A percentile compares a stretch with the other conserved stretches of the same genome.
These are phyloP conservation scores for Neurospora sp. DNA, from an alignment of 495 filamentous ascomycete genomes.

Conservation along the genomic window DNA sequence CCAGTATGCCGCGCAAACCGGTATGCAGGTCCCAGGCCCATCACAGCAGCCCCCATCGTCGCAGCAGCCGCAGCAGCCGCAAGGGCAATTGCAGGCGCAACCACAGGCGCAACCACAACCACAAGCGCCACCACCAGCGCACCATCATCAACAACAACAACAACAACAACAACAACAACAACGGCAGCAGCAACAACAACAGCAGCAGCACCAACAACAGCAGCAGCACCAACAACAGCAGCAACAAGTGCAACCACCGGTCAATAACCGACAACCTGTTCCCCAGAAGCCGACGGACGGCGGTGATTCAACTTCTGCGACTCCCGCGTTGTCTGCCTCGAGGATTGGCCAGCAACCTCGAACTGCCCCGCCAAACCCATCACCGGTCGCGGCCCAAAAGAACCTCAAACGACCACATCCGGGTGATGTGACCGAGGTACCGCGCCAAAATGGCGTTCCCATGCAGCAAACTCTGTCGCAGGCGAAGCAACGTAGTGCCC, in stretches of 20 bases:
- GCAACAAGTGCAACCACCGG: background rate
- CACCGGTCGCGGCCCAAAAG: conserved; percentile 16
- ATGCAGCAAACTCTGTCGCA: conserved; percentile 22
- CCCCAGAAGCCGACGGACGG: conserved; percentile 6
- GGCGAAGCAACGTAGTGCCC: background rate
- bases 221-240: background rate
- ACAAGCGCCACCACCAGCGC: background rate
- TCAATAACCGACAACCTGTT: conserved; percentile 3
- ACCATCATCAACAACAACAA: conserved; percentile 9
- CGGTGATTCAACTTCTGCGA: conserved; percentile 4
- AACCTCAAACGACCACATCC: conserved; percentile 46
- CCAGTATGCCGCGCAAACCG: conserved; percentile 7
- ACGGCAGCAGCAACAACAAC: background rate
- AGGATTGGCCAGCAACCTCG: conserved; percentile 6
- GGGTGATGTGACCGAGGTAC: conserved; percentile 53
- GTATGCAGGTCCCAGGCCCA: conserved; percentile 14
- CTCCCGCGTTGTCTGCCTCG: background rate
- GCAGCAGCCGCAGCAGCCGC: conserved; percentile 21
- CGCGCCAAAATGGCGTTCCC: conserved; percentile 31
- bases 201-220: background rate
- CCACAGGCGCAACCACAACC: background rate
- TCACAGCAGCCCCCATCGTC: background rate
- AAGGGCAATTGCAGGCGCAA: conserved; percentile 8
- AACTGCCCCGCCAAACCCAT: conserved; percentile 7
- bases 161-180: background rate